Evolutionary conservation across 345 rosid genomes (phyloP).

Genomic region (Aurinia saxatilis): DNA sequence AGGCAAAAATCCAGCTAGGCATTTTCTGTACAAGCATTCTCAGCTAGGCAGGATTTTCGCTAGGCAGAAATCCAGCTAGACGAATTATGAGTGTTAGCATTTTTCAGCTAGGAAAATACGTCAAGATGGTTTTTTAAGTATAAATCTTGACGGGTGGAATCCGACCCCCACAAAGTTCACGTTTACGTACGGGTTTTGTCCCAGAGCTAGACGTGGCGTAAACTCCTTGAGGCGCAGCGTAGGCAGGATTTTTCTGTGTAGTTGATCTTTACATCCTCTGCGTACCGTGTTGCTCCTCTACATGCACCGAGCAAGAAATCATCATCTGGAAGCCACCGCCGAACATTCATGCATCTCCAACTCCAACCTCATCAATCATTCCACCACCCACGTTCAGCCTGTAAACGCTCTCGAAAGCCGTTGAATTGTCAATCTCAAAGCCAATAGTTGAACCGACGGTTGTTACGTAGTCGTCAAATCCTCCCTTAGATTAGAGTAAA

Average conservation of each 20-base stretch:
- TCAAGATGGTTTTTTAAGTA: too few species aligned
- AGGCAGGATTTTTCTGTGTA: background rate
- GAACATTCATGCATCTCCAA: constrained; percentile 21
- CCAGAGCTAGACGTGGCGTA: background rate
- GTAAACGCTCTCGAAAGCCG: constrained; percentile 28
- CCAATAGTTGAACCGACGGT: accelerated
- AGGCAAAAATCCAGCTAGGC: too few species aligned
- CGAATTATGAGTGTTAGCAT: too few species aligned
- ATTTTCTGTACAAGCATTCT: too few species aligned
- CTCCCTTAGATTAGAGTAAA: constrained; percentile 19
- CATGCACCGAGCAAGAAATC: background rate
- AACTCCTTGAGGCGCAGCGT: constrained; percentile 19
- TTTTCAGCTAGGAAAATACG: too few species aligned
- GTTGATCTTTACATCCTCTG: background rate
- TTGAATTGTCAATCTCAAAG: background rate
- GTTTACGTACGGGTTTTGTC: too few species aligned
- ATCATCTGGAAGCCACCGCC: constrained; percentile 19
- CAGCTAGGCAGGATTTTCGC: too few species aligned
- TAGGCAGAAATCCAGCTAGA: too few species aligned
- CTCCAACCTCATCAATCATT: accelerated
- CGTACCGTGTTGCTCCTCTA: accelerated
- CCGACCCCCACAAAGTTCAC: too few species aligned
- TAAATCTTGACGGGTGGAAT: too few species aligned
- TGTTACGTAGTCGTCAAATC: background rate
- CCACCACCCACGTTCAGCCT: constrained; percentile 28